Evolutionary conservation across 306 rosid species (phyloP).

Genomic region (Cucumis cinereus): DNA sequence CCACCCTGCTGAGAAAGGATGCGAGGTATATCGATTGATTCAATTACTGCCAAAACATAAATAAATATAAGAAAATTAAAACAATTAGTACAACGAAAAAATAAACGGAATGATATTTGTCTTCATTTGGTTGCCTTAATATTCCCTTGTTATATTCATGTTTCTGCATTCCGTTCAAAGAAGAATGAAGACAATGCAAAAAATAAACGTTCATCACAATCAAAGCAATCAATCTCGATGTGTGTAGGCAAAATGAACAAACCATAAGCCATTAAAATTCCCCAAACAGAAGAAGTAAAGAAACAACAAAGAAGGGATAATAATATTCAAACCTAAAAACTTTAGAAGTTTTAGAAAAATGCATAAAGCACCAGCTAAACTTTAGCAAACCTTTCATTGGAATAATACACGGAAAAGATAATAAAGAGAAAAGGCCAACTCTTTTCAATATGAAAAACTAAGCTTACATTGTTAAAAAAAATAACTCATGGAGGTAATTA

Average conservation of each 20-base stretch:
- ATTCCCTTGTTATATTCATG: background rate
- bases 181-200: background rate
- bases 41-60: constrained; percentile 55
- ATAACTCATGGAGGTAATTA: background rate
- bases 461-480: background rate
- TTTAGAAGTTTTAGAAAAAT: background rate
- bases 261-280: background rate
- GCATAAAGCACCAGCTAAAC: background rate
- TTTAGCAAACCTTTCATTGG: background rate
- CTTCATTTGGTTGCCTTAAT: background rate
- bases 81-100: background rate
- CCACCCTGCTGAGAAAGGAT: constrained; percentile 99
- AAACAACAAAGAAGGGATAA: background rate
- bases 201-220: background rate
- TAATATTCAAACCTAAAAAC: background rate
- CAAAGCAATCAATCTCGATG: background rate
- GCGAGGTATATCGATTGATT: constrained; percentile 85
- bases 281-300: background rate
- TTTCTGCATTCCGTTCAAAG: background rate
- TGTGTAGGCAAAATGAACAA: background rate
- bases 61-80: constrained; percentile 2
- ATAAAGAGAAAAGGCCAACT: background rate
- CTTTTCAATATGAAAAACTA: background rate
- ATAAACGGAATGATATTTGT: background rate
- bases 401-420: background rate